Base-by-base conservation (phyloP, 2,329 filamentous ascomycete genomes). In the Fusarium sp. region DNA sequence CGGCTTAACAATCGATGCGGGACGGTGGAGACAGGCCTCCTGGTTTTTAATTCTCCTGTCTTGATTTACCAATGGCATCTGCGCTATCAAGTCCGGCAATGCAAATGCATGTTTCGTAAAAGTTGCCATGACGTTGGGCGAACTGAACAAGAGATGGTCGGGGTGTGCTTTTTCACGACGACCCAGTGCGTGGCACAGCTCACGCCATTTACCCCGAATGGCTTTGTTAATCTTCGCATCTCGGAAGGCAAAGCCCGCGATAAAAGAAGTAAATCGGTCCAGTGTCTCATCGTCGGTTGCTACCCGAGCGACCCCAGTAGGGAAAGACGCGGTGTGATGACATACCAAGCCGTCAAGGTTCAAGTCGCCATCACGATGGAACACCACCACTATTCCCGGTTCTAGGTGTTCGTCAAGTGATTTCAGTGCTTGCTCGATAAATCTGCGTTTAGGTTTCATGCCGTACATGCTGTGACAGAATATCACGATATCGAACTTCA, bases 401-500 rank as follows among this genome's bases (percentile, higher is more conserved):
- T 80, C 71, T 70, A 81, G 78, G 45, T 73, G 66, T 62, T 82
- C 72, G 70, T 74, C 78, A 45, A 91, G 86, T 84, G 88, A 82
- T 34, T 79, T 73, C n/a, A 91, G 78, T 10, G 87, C 85, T 24
- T 65, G 73, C 77, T 86, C 77, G 72, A 91, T 85, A 70, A 83
- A 85, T 8, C 13, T 78, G 32, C 69, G 75, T 74, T 88, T 87
- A 10, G 84, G 84, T 4, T 83, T 83, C 86, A 91, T 88, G 68
- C 88, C 88, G 71, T 91, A 90, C 86, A 91, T 87, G 81, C 90
- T 90, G 78, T 91, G 89, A 73, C 89, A 91, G 80, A 92, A 90
- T 13, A 92, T 76, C 28, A 91, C 77, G 48, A 91, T 20, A 74
- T 91, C 86, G 73, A 85, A 91, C 68, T 81, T 85, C 34, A 83